These are phyloP conservation scores for Leccinum rimulosum DNA, from an alignment of 768 basidiomycete species.

Conservation along the genomic window DNA sequence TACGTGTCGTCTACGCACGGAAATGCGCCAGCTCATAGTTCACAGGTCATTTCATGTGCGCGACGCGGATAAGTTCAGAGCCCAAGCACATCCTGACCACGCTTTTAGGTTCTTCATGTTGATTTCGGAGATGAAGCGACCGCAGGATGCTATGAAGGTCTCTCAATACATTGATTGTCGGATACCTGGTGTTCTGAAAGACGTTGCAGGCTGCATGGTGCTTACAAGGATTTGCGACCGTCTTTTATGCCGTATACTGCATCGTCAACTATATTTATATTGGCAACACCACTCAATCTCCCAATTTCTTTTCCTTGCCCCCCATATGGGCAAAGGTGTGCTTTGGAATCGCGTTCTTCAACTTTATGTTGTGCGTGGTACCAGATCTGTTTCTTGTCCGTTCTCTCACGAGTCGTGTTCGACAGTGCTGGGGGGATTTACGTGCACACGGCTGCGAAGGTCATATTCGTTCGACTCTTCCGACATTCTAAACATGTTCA, in stretches of 20 bases:
- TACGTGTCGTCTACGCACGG: not conserved
- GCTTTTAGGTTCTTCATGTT: constrained; percentile 51
- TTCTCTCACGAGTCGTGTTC: not conserved
- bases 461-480: constrained; percentile 49
- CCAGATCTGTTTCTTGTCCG: not conserved
- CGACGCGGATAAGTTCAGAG: not conserved
- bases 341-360: constrained; percentile 48
- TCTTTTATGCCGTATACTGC: constrained; percentile 48
- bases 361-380: constrained; percentile 47
- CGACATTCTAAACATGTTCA: constrained; percentile 48
- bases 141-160: constrained; percentile 57
- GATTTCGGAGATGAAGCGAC: constrained; percentile 54
- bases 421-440: constrained; percentile 37
- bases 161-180: constrained; percentile 16
- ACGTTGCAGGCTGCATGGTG: constrained; percentile 41
- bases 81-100: constrained; percentile 2
- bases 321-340: constrained; percentile 46
- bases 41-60: constrained; percentile 52
- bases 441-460: constrained; percentile 51
- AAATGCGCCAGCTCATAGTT: not conserved
- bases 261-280: constrained; percentile 46
- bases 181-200: not conserved
- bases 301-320: constrained; percentile 7
- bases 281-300: constrained; percentile 32
- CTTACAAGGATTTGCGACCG: constrained; percentile 51